phyloP scores from a whole-genome alignment of 1,139 yeast species.

The Diutina rugosa region DNA sequence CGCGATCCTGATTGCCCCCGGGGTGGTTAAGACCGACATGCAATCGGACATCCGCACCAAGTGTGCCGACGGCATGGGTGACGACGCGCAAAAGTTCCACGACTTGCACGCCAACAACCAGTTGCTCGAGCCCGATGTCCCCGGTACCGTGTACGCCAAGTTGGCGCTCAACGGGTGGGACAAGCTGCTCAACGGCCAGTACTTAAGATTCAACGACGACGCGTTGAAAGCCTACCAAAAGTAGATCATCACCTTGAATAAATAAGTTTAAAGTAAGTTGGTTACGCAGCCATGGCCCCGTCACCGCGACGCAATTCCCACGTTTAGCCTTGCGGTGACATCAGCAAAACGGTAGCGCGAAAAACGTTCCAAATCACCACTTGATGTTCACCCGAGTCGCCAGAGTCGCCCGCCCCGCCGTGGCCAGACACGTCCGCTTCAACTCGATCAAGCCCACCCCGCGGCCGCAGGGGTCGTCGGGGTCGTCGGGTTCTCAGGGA shows the following conservation, averaged over 20 bases:
- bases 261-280: too few species aligned
- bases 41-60: slow-evolving; percentile 60
- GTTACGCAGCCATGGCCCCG: not conserved
- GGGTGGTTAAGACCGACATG: slow-evolving; percentile 86
- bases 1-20: slow-evolving; percentile 75
- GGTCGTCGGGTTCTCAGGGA: not conserved
- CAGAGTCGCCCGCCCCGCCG: not conserved
- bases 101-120: slow-evolving; percentile 42
- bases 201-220: slow-evolving; percentile 46
- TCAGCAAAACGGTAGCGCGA: not conserved
- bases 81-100: slow-evolving; percentile 42
- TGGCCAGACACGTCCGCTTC: not conserved
- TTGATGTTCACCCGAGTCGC: not conserved
- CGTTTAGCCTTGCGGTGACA: not conserved
- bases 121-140: slow-evolving; percentile 46
- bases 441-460: slow-evolving; percentile 2
- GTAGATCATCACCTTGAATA: not conserved
- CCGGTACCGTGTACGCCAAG: slow-evolving; percentile 49
- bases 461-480: not conserved
- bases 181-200: slow-evolving; percentile 44
- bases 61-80: slow-evolving; percentile 44
- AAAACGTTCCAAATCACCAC: not conserved
- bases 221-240: slow-evolving; percentile 7
- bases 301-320: not conserved
- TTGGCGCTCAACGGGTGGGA: slow-evolving; percentile 50